phyloP scores from a whole-genome alignment of 495 filamentous ascomycete species.

The Zalerion maritima region DNA sequence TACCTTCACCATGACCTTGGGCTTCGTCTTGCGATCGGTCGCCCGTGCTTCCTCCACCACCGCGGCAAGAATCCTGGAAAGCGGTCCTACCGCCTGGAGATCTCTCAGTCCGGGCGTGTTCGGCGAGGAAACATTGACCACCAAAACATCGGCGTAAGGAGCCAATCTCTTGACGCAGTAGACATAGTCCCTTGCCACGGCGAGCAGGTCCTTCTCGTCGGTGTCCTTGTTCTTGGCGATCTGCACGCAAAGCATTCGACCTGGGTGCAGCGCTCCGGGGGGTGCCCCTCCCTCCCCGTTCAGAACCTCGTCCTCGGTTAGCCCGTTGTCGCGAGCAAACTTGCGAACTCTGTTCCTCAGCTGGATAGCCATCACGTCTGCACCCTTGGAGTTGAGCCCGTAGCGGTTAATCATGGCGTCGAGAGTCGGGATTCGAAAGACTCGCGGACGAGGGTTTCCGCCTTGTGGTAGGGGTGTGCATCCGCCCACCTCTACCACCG shows the following conservation, averaged over 20 bases:
- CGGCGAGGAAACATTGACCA: constrained; percentile 92
- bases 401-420: constrained; percentile 89
- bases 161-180: constrained; percentile 70
- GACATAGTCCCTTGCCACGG: constrained; percentile 73
- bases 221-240: constrained; percentile 95
- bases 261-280: constrained; percentile 59
- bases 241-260: constrained; percentile 76
- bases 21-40: constrained; percentile 54
- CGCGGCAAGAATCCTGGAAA: constrained; percentile 63
- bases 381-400: constrained; percentile 82
- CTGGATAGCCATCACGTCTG: constrained; percentile 66
- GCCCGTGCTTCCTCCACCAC: constrained; percentile 64
- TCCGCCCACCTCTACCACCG: constrained; percentile 81
- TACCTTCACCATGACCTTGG: constrained; percentile 91
- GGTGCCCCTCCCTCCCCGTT: constrained; percentile 49
- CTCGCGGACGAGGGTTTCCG: constrained; percentile 74
- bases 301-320: constrained; percentile 57
- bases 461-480: constrained; percentile 71
- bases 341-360: constrained; percentile 63
- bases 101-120: constrained; percentile 84
- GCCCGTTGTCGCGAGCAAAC: constrained; percentile 55
- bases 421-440: constrained; percentile 70
- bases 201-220: constrained; percentile 65
- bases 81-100: constrained; percentile 65
- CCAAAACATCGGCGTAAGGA: constrained; percentile 79